Evolutionary conservation across 2,329 filamentous ascomycete genomes (phyloP).

Genomic region (Seiridium cupressi): DNA sequence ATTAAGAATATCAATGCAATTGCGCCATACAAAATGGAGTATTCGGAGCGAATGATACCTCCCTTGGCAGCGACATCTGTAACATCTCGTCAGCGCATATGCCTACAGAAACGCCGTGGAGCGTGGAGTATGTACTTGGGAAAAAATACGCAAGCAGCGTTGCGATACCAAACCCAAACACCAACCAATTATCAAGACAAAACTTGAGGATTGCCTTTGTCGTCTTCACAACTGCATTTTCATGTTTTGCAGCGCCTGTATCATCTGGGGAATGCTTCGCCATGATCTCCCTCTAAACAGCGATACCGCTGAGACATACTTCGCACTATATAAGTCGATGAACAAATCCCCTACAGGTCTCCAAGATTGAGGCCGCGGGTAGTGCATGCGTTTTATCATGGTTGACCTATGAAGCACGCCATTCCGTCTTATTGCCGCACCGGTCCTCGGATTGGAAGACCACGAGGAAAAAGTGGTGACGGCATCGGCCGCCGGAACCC

Average conservation of each 20-base stretch:
- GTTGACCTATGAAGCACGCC: background rate
- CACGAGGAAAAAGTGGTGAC: constrained; percentile 7
- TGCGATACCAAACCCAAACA: constrained; percentile 27
- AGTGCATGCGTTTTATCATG: background rate
- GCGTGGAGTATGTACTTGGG: constrained; percentile 37
- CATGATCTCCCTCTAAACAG: background rate
- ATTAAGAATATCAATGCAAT: constrained; percentile 70
- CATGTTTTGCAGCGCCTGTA: constrained; percentile 7
- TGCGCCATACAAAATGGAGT: constrained; percentile 65
- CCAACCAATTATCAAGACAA: constrained; percentile 27
- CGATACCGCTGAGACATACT: background rate
- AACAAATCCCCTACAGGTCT: too few species aligned
- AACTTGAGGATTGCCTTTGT: constrained; percentile 17
- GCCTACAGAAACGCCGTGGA: background rate
- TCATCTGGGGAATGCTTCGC: background rate
- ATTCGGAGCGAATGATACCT: constrained; percentile 51
- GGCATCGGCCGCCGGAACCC: background rate
- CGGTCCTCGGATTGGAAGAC: background rate
- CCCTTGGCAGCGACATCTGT: constrained; percentile 46
- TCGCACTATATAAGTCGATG: too few species aligned
- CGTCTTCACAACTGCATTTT: background rate
- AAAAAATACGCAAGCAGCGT: constrained; percentile 29
- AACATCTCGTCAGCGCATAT: background rate
- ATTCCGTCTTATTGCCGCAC: constrained; percentile 6
- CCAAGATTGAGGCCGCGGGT: too few species aligned